These are phyloP conservation scores for Candida sithepensis DNA, from an alignment of 805 yeast genomes.

Conservation along the genomic window DNA sequence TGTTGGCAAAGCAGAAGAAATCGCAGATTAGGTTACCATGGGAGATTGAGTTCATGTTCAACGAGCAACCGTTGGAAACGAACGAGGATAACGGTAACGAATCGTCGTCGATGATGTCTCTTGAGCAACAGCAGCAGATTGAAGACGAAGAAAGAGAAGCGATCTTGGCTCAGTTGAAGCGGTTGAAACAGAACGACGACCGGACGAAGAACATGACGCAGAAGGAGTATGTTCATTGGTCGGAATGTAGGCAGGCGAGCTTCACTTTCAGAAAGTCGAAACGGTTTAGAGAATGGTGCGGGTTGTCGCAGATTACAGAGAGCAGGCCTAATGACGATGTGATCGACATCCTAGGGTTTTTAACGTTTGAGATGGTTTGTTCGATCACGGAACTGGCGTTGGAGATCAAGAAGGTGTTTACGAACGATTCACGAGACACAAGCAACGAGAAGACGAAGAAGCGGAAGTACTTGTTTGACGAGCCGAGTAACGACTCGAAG, in stretches of 20 bases:
- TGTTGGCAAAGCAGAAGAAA: slow-evolving; percentile 60
- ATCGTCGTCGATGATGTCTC: slow-evolving; percentile 1
- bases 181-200: slow-evolving; percentile 90
- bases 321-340: slow-evolving; percentile 95
- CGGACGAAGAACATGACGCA: slow-evolving; percentile 90
- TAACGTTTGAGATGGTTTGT: slow-evolving; percentile 96
- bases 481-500: slow-evolving; percentile 77
- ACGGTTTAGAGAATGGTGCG: slow-evolving; percentile 95
- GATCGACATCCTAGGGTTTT: slow-evolving; percentile 88
- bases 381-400: slow-evolving; percentile 90
- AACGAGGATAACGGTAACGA: slow-evolving; percentile 56
- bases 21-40: slow-evolving; percentile 85
- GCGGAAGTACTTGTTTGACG: slow-evolving; percentile 71
- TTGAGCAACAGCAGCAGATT: slow-evolving; percentile 6
- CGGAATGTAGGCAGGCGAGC: slow-evolving; percentile 96
- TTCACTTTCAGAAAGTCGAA: slow-evolving; percentile 94
- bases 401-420: slow-evolving; percentile 54
- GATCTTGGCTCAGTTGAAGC: slow-evolving; percentile 77
- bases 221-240: slow-evolving; percentile 98
- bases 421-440: slow-evolving; percentile 37
- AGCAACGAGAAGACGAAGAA: slow-evolving; percentile 46
- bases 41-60: slow-evolving; percentile 93
- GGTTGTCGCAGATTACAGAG: slow-evolving; percentile 76
- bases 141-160: slow-evolving; percentile 94
- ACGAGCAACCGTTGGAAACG: slow-evolving; percentile 79